Evolutionary conservation across 495 filamentous ascomycete genomes (phyloP), one percentile per base, ranked within the genome.

Genomic region (Annulohypoxylon maeteangense): DNA sequence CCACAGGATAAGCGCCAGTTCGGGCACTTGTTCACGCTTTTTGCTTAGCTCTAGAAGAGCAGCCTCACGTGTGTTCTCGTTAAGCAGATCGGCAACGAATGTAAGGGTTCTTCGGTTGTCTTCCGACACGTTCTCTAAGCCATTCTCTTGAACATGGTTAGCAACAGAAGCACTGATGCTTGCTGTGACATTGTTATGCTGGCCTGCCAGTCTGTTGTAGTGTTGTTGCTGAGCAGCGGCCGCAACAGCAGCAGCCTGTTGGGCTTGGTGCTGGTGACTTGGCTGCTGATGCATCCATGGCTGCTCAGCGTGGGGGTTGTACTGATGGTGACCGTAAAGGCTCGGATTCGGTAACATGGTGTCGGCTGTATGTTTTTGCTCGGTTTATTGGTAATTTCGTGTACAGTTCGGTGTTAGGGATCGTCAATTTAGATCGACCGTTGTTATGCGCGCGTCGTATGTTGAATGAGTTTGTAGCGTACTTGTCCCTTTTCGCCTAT

Each of bases 31-130:
- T 78, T 99, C 95, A 45, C 95, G 85, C 85, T 99, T 99, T 85
- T 99, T 99, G 84, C 95, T 98, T 45, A 99, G 85, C 79, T 99
- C 95, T 77, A 99, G 88, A 16, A 99, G 86, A 53, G 95, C 96
- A 0, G 91, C 89, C 81, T 99, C 95, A 57, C 95, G 86, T 16
- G 93, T 93, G 54, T 87, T 89, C 51, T 93, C 92, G 75, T 94
- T 95, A 72, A 98, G 86, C 47, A 98, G 84, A 76, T 99, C 95
- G 45, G 93, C 91, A 68, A 98, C 95, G 88, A 94, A 98, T 68
- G 90, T 90, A 74, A 98, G 87, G 14, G 97, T 93, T 57, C 95
- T 88, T 73, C 93, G 87, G 77, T 97, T 97, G 74, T 99, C 95
- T 75, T 98, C 96, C 45, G 90, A 92, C 59, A 94, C 81, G 3